Evolutionary conservation across 805 yeast genomes (phyloP).

Genomic region (Ogataea neopini): DNA sequence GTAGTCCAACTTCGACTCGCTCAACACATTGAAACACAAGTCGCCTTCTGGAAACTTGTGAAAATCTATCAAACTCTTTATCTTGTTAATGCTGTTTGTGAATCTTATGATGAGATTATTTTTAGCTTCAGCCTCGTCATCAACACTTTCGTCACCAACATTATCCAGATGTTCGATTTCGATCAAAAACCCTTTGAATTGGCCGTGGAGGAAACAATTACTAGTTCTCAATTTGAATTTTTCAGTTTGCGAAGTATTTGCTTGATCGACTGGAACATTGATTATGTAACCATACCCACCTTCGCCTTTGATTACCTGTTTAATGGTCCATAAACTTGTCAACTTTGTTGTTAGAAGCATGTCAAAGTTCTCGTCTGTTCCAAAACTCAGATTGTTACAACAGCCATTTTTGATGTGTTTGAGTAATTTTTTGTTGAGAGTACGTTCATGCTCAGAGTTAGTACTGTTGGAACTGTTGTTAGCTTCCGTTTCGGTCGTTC

Average conservation of each 20-base stretch:
- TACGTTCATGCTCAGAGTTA: constrained; percentile 13
- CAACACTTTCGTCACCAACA: constrained; percentile 15
- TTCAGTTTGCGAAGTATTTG: constrained; percentile 35
- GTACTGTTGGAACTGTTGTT: constrained; percentile 9
- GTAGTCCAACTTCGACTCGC: constrained; percentile 39
- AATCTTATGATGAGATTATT: constrained; percentile 33
- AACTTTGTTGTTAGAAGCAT: constrained; percentile 54
- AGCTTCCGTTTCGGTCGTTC: constrained; percentile 9
- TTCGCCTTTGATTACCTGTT: constrained; percentile 73
- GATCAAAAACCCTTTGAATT: constrained; percentile 67
- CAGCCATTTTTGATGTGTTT: constrained; percentile 44
- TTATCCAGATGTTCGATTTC: constrained; percentile 50
- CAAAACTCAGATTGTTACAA: constrained; percentile 43
- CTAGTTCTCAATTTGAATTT: constrained; percentile 59
- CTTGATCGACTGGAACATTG: constrained; percentile 31
- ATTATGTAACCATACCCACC: constrained; percentile 68
- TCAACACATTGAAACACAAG: constrained; percentile 38
- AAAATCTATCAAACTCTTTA: constrained; percentile 33
- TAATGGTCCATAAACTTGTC: constrained; percentile 66
- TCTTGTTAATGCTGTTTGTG: constrained; percentile 36
- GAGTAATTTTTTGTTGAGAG: constrained; percentile 27
- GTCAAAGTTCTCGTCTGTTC: constrained; percentile 53
- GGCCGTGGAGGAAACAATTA: constrained; percentile 73
- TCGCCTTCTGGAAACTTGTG: constrained; percentile 39
- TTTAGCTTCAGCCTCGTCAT: constrained; percentile 22